These are phyloP conservation scores for Daldinia sp. DNA, from an alignment of 2,329 filamentous ascomycete species.

Conservation along the genomic window DNA sequence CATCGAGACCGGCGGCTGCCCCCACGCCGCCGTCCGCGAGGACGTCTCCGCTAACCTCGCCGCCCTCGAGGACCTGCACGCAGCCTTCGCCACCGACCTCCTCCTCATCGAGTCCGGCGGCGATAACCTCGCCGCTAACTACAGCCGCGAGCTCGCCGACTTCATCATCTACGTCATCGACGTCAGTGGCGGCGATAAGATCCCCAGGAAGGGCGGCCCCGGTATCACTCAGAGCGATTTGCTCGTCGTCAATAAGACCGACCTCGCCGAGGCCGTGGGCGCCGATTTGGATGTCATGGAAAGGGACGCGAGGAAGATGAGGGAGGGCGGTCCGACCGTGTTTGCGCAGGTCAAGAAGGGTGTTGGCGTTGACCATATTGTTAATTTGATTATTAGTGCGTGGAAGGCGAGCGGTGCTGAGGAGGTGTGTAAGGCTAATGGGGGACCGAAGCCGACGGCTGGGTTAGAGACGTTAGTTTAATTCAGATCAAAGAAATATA, in stretches of 20 bases:
- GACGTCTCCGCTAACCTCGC: conserved; percentile 95
- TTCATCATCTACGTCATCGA: conserved; percentile 99
- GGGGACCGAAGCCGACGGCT: conserved; percentile 69
- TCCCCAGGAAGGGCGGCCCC: conserved; percentile 93
- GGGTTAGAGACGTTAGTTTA: conserved; percentile 62
- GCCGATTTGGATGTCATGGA: conserved; percentile 96
- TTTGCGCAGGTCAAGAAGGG: conserved; percentile 98
- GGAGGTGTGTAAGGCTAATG: conserved; percentile 64
- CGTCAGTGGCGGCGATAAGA: conserved; percentile 95
- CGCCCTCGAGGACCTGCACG: conserved; percentile 89
- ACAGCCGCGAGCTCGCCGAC: conserved; percentile 92
- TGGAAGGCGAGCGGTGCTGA: conserved; percentile 92
- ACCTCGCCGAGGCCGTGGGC: conserved; percentile 89
- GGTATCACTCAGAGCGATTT: conserved; percentile 97
- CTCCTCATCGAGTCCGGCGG: conserved; percentile 95
- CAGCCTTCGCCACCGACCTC: conserved; percentile 81
- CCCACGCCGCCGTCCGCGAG: conserved; percentile 96
- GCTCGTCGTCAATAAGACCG: conserved; percentile 96
- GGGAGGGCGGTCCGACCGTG: conserved; percentile 93
- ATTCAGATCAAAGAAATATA: neutral
- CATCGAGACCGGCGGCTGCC: conserved; percentile 97
- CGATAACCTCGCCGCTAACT: conserved; percentile 97
- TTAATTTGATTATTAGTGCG: conserved; percentile 87
- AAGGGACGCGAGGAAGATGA: conserved; percentile 91
- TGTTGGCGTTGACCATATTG: conserved; percentile 85